Percentiles rank a stretch among this genome's conserved stretches.
These are phyloP conservation scores for Mycena vulgaris DNA, from an alignment of 768 basidiomycete genomes.

Conservation along the genomic window DNA sequence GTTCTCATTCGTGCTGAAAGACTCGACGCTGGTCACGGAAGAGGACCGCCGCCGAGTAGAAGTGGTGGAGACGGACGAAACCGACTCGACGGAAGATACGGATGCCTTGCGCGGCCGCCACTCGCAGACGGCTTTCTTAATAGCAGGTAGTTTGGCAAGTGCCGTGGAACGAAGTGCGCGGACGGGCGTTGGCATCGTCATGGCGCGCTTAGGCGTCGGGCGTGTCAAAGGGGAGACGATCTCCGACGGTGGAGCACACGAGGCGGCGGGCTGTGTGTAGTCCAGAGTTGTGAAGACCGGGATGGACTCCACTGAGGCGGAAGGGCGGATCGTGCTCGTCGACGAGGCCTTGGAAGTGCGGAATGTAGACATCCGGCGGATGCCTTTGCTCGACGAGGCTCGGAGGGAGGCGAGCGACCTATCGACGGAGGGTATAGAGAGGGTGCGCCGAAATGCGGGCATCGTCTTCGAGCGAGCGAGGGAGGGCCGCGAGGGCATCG, in stretches of 20 bases:
- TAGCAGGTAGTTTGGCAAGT: background rate
- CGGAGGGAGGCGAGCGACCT: slow-evolving; percentile 13
- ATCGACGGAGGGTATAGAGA: slow-evolving; percentile 12
- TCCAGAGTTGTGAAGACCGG: slow-evolving; percentile 22
- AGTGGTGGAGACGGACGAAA: background rate
- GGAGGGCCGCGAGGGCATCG: slow-evolving; percentile 15
- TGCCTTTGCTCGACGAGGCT: slow-evolving; percentile 16
- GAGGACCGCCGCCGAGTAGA: slow-evolving; percentile 3
- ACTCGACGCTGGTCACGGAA: slow-evolving; percentile 23
- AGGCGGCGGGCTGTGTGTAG: background rate
- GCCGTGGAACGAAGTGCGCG: slow-evolving; percentile 6
- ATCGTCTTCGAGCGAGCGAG: slow-evolving; percentile 19
- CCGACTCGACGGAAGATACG: background rate
- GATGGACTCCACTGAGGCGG: slow-evolving; percentile 23
- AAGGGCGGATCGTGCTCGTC: background rate
- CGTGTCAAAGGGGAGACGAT: slow-evolving; percentile 19
- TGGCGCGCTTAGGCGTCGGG: slow-evolving; percentile 7
- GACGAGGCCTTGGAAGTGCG: background rate
- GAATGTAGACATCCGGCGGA: slow-evolving; percentile 15
- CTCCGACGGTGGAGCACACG: background rate
- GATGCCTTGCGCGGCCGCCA: background rate
- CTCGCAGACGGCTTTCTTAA: background rate
- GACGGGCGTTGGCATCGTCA: slow-evolving; percentile 21
- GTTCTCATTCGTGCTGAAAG: slow-evolving; percentile 20
- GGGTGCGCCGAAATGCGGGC: slow-evolving; percentile 19